Evolutionary conservation across 768 basidiomycete species (phyloP), one percentile per base, ranked within the genome.

Genomic region (Sporobolomyces phaffii): DNA sequence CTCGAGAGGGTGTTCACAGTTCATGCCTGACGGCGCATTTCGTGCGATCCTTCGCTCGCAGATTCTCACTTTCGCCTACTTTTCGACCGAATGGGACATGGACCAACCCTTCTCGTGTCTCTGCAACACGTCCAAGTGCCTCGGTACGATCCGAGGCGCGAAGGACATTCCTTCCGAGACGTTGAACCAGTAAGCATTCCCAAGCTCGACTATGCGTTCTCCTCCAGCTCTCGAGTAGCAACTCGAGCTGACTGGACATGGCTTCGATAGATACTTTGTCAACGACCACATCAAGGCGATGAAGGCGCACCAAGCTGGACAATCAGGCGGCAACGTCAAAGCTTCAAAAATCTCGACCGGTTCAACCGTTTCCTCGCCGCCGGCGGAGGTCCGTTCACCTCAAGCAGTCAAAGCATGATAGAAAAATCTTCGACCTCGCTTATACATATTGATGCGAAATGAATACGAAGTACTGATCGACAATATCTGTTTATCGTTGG

Each of bases 11-110:
- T 11, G 29, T 6, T 5, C 28, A 11, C 31, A 31, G 29, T 5
- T 2, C n/a, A 28, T 14, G 14, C 14, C 40, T 54, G 31, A 47
- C 17, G 13, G 5, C n/a, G n/a, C n/a, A n/a, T n/a, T n/a, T n/a
- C n/a, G n/a, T n/a, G n/a, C n/a, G n/a, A 33, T n/a, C 43, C n/a
- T 52, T 14, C 17, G 13, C 9, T 3, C 28, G 3, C 57, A 70
- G 61, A 67, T 74, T 77, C 79, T 86, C 60, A 83, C 82, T 3
- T 86, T 82, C 73, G 86, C 86, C 74, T 86, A 86, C 74, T 86
- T 85, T 22, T 83, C 81, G 72, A 86, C 84, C 20, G 85, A 87
- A 73, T 87, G 85, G 85, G 81, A 84, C 50, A 86, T 86, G 85
- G 84, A 80, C 24, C 84, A 84, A 72, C 80, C 82, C 0, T 87